These are phyloP conservation scores for Solanum aculeatissimum DNA, from an alignment of 305 asterid genomes.

Conservation along the genomic window DNA sequence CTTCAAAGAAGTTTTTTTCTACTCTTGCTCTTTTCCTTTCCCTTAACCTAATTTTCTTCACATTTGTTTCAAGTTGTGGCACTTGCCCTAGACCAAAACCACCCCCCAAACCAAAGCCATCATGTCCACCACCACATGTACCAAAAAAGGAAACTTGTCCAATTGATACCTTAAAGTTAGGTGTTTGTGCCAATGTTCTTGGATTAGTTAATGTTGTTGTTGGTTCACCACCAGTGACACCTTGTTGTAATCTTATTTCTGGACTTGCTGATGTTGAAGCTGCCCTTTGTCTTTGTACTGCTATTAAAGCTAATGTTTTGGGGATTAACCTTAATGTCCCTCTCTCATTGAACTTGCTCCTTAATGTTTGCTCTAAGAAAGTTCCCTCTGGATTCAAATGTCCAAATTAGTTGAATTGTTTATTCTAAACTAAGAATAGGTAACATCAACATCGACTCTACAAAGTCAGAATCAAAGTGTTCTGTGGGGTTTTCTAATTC, in stretches of 20 bases:
- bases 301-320: conserved; percentile 5
- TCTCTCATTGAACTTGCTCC: neutral
- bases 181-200: conserved; percentile 9
- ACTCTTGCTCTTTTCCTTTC: conserved; percentile 2
- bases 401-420: neutral
- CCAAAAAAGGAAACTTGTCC: conserved; percentile 3
- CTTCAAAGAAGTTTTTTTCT: neutral
- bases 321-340: conserved; percentile 3
- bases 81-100: neutral
- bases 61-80: conserved; percentile 1
- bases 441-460: neutral
- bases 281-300: conserved; percentile 5
- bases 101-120: neutral
- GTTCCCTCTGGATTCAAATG: neutral
- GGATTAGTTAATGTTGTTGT: conserved; percentile 1
- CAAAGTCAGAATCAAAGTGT: neutral
- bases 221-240: neutral
- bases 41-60: conserved; percentile 1
- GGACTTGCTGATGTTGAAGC: conserved; percentile 2
- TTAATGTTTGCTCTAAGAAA: conserved; percentile 1
- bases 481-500: neutral
- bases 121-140: neutral
- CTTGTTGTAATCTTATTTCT: neutral
- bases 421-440: neutral
- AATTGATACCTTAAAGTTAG: conserved; percentile 4